Evolutionary conservation across 2,329 filamentous ascomycete species (phyloP).

Genomic region (Aspergillus japonicus): DNA sequence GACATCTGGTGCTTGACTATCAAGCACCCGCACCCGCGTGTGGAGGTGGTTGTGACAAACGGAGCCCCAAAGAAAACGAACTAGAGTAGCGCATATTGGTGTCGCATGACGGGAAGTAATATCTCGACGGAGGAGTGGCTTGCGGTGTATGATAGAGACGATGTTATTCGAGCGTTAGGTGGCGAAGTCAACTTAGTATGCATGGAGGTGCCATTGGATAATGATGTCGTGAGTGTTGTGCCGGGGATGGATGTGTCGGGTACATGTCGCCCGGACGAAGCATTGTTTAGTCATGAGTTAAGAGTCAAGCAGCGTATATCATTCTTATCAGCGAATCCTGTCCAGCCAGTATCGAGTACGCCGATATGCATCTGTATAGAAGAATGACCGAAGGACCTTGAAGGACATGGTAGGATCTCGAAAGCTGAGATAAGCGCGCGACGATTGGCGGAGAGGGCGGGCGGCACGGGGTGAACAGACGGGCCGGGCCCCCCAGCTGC

Average conservation of each 20-base stretch:
- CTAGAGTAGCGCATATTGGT: constrained; percentile 10
- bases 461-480: background rate
- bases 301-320: background rate
- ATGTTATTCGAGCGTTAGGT: background rate
- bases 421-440: constrained; percentile 5
- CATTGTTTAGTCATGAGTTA: background rate
- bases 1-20: constrained; percentile 99
- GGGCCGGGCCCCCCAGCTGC: background rate
- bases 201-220: background rate
- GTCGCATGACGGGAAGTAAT: background rate
- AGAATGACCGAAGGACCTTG: background rate
- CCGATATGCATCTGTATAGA: too few relatives aligned
- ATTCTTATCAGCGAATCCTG: background rate
- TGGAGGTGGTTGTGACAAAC: constrained; percentile 37
- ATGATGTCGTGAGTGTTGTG: background rate
- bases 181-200: background rate
- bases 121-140: background rate
- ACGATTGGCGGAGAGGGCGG: background rate
- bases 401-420: background rate
- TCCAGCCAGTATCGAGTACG: background rate
- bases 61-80: constrained; percentile 29
- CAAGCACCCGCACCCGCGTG: constrained; percentile 77
- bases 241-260: background rate
- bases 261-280: background rate
- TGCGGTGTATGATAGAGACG: background rate